Percentiles rank a stretch among this genome's conserved stretches.
phyloP scores from a whole-genome alignment of 2,329 filamentous ascomycete species.

The Tolypocladium amazonense region DNA sequence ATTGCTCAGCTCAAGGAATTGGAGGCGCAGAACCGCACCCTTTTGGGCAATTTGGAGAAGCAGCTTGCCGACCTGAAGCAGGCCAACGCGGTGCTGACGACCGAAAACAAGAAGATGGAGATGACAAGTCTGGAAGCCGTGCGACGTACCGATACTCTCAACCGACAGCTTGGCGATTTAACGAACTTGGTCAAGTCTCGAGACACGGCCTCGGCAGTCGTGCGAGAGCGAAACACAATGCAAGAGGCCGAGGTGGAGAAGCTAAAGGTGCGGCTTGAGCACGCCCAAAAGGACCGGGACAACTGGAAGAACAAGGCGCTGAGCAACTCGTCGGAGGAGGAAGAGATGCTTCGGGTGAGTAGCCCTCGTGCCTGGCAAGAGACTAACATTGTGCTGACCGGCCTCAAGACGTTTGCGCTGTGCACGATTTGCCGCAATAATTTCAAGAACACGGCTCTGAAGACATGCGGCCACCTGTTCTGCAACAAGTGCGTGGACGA shows the following conservation, averaged over 20 bases:
- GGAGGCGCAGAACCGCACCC: conserved; percentile 63
- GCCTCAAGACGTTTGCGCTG: conserved; percentile 35
- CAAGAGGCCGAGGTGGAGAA: conserved; percentile 71
- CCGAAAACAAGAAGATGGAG: conserved; percentile 68
- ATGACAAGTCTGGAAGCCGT: conserved; percentile 58
- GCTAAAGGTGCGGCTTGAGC: conserved; percentile 64
- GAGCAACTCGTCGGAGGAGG: conserved; percentile 71
- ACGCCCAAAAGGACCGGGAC: conserved; percentile 73
- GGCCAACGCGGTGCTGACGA: conserved; percentile 57
- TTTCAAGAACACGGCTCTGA: conserved; percentile 89
- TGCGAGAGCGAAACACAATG: conserved; percentile 47
- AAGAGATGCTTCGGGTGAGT: conserved; percentile 78
- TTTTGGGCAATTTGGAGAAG: conserved; percentile 82
- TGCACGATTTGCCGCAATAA: conserved; percentile 89
- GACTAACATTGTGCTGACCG: conserved; percentile 1
- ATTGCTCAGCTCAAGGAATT: conserved; percentile 88
- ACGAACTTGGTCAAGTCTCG: conserved; percentile 65
- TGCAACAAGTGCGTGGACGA: conserved; percentile 87
- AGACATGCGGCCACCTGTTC: conserved; percentile 91
- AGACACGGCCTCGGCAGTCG: conserved; percentile 46
- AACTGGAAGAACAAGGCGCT: conserved; percentile 75
- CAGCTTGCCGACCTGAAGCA: conserved; percentile 77
- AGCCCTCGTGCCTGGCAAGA: background rate
- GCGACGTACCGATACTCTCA: conserved; percentile 60
- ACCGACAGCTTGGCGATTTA: conserved; percentile 66